Conservation (phyloP, 2,329 filamentous ascomycete species). For the Setomelanomma holmii region DNA sequence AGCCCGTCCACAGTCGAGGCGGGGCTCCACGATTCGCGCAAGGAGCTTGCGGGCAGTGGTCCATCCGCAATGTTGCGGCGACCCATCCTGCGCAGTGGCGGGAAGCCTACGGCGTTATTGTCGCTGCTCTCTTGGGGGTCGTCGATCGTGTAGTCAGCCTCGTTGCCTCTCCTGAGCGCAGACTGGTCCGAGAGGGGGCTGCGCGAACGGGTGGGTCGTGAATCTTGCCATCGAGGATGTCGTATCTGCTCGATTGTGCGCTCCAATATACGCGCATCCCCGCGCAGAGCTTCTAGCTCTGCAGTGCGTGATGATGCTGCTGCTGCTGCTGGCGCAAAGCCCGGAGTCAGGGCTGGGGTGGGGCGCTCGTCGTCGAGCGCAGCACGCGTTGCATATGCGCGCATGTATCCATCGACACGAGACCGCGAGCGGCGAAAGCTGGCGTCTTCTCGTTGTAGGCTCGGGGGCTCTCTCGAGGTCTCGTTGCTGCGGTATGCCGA, state of each 20-base stretch:
- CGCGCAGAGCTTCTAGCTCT: slow-evolving; percentile 6
- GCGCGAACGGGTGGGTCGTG: slow-evolving; percentile 19
- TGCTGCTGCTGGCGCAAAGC: slow-evolving; percentile 43
- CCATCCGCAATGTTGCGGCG: slow-evolving; percentile 47
- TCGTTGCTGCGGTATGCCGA: slow-evolving; percentile 24
- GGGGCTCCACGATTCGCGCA: slow-evolving; percentile 49
- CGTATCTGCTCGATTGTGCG: slow-evolving; percentile 11
- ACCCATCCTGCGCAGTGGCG: slow-evolving; percentile 48
- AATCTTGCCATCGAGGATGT: slow-evolving; percentile 11
- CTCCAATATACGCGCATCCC: slow-evolving; percentile 8
- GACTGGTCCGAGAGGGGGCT: slow-evolving; percentile 12
- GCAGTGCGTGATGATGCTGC: slow-evolving; percentile 26
- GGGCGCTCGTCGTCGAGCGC: slow-evolving; percentile 18
- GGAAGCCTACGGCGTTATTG: slow-evolving; percentile 39
- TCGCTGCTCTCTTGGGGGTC: slow-evolving; percentile 32
- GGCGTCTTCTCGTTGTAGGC: slow-evolving; percentile 19
- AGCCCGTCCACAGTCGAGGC: slow-evolving; percentile 69
- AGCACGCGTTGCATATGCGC: slow-evolving; percentile 18
- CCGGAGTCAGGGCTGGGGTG: slow-evolving; percentile 42
- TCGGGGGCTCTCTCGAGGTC: slow-evolving; percentile 18
- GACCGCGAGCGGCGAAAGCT: slow-evolving; percentile 19
- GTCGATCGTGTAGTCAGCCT: slow-evolving; percentile 20
- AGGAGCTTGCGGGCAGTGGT: slow-evolving; percentile 44
- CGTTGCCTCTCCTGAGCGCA: slow-evolving; percentile 4
- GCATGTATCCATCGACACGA: slow-evolving; percentile 18